Evolutionary conservation across 768 basidiomycete species (phyloP).

Genomic region (Rhodotorula sphaerocarpa): DNA sequence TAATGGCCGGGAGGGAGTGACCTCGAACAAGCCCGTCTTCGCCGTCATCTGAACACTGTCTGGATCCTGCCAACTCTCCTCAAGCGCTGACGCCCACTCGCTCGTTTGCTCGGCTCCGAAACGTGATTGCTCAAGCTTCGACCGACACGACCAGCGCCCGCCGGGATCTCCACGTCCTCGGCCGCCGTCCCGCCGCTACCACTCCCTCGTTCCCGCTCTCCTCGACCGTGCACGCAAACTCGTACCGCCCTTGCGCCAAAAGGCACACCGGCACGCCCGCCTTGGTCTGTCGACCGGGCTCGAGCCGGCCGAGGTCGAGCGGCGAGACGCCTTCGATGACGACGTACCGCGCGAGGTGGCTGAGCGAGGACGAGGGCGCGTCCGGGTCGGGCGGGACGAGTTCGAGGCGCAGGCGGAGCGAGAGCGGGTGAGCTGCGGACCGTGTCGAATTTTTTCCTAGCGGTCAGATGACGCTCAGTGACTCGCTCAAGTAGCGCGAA

Average conservation of each 20-base stretch:
- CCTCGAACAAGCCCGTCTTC: too few relatives aligned
- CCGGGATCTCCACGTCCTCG: too few relatives aligned
- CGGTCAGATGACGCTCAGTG: background rate
- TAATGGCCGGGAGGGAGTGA: too few relatives aligned
- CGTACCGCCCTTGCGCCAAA: conserved; percentile 61
- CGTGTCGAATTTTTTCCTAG: too few relatives aligned
- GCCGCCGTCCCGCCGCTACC: background rate
- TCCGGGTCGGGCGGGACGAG: conserved; percentile 52
- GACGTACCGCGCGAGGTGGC: conserved; percentile 57
- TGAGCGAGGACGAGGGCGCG: conserved; percentile 47
- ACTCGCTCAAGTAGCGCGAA: background rate
- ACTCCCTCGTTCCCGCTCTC: too few relatives aligned
- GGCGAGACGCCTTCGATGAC: conserved; percentile 60
- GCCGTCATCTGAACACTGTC: too few relatives aligned
- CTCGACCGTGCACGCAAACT: conserved; percentile 43
- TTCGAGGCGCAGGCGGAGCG: conserved; percentile 44
- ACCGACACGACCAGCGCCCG: too few relatives aligned
- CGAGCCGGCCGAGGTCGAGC: conserved; percentile 57
- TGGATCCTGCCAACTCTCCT: too few relatives aligned
- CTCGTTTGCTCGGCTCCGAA: too few relatives aligned
- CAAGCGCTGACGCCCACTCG: too few relatives aligned
- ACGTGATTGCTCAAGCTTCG: too few relatives aligned
- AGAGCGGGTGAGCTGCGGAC: conserved; percentile 1
- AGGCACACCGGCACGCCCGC: conserved; percentile 61
- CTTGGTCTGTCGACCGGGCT: conserved; percentile 51